Evolutionary conservation across 1,284 basidiomycete species (phyloP), one percentile per base, ranked within the genome.

Genomic region (Mycena citricolor): DNA sequence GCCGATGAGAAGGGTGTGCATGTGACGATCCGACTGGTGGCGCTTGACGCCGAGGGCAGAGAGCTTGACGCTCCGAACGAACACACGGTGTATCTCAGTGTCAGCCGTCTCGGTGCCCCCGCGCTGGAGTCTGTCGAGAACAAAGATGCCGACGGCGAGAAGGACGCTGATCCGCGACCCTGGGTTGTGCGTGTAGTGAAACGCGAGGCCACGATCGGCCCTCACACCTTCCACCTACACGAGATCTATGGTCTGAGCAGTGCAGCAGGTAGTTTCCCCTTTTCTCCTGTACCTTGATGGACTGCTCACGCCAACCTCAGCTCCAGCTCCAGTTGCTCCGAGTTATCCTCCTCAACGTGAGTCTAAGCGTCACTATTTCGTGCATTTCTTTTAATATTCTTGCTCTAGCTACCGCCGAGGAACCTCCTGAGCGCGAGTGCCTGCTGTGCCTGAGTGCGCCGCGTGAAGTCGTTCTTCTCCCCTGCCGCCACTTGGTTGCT

Each of bases 171-270:
- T 46, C 56, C 60, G 3, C 62, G 76, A 38, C 74, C 88, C 43
- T 94, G 90, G 90, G 82, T 92, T 8, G 88, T 94, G 59, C 88
- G 85, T 59, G 91, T 94, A 29, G 83, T 93, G 42, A 87, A 91
- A 58, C 79, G 91, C 35, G 91, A 94, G 63, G 91, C 90, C 24
- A 83, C 83, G 80, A 94, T 94, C 57, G 91, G 91, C 6, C 75
- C 83, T 5, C 90, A 94, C 61, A 88, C 87, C 0, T 94, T 94
- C 79, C 85, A 93, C 39, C 73, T 94, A 20, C 91, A 94, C 61
- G 91, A 94, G 60, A 94, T 94, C 35, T 94, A 89, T 55, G 92
- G 92, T 37, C 77, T 94, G 3, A 79, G 86, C 0, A 79, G 85
- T 1, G 76, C 83, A 32, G 68, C 40, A 2, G 43, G 42, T 49